A percentile compares a stretch with the other conserved stretches of the same genome.
Conservation (phyloP, 768 basidiomycete species). For the Ramaria rubella region DNA sequence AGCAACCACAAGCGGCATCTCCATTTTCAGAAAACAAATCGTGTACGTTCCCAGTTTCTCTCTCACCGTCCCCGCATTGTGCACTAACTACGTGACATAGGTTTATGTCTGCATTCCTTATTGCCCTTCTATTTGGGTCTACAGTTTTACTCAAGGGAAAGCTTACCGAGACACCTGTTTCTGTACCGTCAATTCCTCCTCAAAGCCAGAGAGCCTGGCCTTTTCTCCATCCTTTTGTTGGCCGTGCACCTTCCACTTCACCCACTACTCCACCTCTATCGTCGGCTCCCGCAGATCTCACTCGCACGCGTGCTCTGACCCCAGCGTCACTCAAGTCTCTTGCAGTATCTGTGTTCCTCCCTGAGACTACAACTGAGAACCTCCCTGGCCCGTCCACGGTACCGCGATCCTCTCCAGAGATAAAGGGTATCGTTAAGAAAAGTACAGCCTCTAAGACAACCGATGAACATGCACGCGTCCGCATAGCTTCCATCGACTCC, state of each 20-base stretch:
- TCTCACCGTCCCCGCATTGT: background rate
- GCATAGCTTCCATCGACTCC: background rate
- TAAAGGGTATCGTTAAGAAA: background rate
- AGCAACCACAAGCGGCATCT: background rate
- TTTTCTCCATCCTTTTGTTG: background rate
- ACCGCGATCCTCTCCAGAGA: background rate
- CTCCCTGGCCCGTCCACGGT: background rate
- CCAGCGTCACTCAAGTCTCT: conserved; percentile 1
- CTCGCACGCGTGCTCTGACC: background rate
- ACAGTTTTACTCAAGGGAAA: background rate
- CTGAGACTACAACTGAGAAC: background rate
- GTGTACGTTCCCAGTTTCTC: background rate
- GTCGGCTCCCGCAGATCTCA: background rate
- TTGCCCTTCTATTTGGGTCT: conserved; percentile 1
- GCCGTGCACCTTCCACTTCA: background rate
- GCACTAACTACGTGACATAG: background rate
- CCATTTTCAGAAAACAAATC: conserved; percentile 1
- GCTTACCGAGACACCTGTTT: background rate
- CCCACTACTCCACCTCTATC: background rate
- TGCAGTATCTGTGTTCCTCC: conserved; percentile 3
- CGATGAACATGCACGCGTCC: background rate
- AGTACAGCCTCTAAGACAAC: background rate
- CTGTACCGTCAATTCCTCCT: background rate
- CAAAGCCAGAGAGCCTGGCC: background rate
- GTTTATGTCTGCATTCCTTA: conserved; percentile 3